Evolutionary conservation across 345 rosid species (phyloP).

Genomic region (Leavenworthia alabamica): DNA sequence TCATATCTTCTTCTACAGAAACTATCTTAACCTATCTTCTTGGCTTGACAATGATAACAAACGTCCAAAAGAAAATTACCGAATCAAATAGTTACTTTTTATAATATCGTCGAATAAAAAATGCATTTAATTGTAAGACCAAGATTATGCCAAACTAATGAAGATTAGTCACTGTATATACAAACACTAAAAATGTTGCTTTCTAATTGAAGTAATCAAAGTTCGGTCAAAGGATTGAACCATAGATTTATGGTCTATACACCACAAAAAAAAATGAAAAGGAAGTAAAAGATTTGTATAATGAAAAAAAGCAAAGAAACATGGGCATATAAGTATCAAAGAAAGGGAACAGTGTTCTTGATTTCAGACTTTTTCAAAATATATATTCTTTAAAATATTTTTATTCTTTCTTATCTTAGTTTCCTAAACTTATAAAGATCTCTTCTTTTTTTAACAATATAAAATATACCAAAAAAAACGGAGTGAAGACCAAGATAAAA

Average conservation of each 20-base stretch:
- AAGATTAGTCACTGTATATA: neutral
- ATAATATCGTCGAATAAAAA: neutral
- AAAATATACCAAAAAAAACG: neutral
- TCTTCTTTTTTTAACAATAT: slow-evolving; percentile 8
- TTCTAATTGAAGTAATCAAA: slow-evolving; percentile 16
- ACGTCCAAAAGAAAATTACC: neutral
- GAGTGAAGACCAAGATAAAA: slow-evolving; percentile 6
- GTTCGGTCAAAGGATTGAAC: slow-evolving; percentile 25
- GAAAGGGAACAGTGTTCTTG: slow-evolving; percentile 31
- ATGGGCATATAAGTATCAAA: slow-evolving; percentile 30
- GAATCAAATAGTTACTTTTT: neutral
- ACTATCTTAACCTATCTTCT: neutral
- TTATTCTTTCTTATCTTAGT: slow-evolving; percentile 27
- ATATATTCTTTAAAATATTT: slow-evolving; percentile 14
- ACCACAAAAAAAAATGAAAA: neutral
- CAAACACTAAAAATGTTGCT: slow-evolving; percentile 7
- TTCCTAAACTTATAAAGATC: slow-evolving; percentile 21
- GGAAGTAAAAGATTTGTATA: slow-evolving; percentile 7
- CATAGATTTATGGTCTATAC: neutral
- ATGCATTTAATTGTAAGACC: neutral
- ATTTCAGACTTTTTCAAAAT: slow-evolving; percentile 29
- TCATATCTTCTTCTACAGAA: neutral
- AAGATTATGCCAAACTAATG: neutral
- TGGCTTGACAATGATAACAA: neutral
- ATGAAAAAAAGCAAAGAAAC: slow-evolving; percentile 1